These are phyloP conservation scores for Triticum timopheevii DNA, from an alignment of 176 grass and related monocot genomes.

Conservation along the genomic window DNA sequence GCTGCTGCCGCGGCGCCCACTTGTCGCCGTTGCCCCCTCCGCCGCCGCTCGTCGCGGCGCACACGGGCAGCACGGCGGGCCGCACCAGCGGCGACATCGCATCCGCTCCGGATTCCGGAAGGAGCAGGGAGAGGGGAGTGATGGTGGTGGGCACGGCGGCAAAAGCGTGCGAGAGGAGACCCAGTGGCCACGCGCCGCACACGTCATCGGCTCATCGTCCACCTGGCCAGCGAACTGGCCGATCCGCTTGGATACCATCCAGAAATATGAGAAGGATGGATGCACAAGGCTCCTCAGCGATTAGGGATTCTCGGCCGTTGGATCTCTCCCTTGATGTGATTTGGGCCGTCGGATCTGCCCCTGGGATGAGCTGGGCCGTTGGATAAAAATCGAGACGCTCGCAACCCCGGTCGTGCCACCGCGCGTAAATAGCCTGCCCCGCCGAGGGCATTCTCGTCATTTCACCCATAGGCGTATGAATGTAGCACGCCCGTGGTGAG, in stretches of 20 bases:
- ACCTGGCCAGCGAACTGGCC: not conserved
- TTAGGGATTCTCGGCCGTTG: too few relatives aligned
- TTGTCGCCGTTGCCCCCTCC: constrained; percentile 19
- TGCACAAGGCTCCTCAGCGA: too few relatives aligned
- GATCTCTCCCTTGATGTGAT: too few relatives aligned
- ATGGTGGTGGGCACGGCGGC: not conserved
- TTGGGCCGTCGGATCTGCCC: too few relatives aligned
- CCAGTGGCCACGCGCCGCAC: not conserved
- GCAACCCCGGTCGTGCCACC: too few relatives aligned
- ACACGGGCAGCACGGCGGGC: constrained; percentile 38
- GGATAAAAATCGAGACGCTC: too few relatives aligned
- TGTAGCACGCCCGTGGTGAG: too few relatives aligned
- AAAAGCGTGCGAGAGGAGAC: not conserved
- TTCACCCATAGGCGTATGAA: too few relatives aligned
- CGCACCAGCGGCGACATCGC: constrained; percentile 47
- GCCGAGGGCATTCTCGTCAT: too few relatives aligned
- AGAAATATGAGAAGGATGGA: too few relatives aligned
- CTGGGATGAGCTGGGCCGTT: too few relatives aligned
- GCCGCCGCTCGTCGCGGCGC: constrained; percentile 37
- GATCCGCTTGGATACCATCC: not conserved
- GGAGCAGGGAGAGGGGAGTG: not conserved
- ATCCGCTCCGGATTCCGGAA: constrained; percentile 26
- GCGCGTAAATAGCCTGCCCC: too few relatives aligned
- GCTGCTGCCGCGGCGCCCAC: constrained; percentile 26
- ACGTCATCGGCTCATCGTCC: constrained; percentile 17